A percentile compares a stretch with the other conserved stretches of the same genome.
Conservation (phyloP, 2,329 filamentous ascomycete species). For the Diaporthe sp. region DNA sequence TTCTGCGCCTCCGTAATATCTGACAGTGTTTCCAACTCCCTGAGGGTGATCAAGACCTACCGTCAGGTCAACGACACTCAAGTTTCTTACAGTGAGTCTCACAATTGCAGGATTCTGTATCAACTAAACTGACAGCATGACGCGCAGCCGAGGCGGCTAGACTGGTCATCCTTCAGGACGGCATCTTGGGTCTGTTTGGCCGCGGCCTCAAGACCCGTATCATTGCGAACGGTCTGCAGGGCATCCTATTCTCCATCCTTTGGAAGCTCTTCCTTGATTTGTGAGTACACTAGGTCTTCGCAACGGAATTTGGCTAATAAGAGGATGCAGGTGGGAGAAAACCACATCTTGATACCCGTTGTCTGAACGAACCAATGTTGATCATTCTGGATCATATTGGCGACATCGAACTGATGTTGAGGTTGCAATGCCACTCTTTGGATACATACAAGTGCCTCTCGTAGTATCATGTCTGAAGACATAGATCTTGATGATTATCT, state of each 20-base stretch:
- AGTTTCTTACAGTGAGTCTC: slow-evolving; percentile 55
- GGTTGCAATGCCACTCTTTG: not conserved
- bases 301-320: not conserved
- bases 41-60: slow-evolving; percentile 60
- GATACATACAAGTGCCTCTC: not conserved
- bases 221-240: slow-evolving; percentile 58
- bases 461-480: no score
- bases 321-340: slow-evolving; percentile 1
- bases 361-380: not conserved
- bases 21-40: slow-evolving; percentile 57
- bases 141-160: slow-evolving; percentile 53
- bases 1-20: slow-evolving; percentile 58
- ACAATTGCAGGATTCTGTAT: no score
- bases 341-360: not conserved
- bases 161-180: slow-evolving; percentile 52
- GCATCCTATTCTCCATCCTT: slow-evolving; percentile 58
- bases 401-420: not conserved
- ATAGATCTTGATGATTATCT: not conserved
- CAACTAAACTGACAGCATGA: not conserved
- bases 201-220: slow-evolving; percentile 59
- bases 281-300: slow-evolving; percentile 45
- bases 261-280: slow-evolving; percentile 61
- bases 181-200: slow-evolving; percentile 53
- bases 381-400: no score
- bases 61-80: slow-evolving; percentile 60